Evolutionary conservation across 139 green algal species (phyloP), one percentile per base, ranked within the genome.

Genomic region (Chlorella sorokiniana): DNA sequence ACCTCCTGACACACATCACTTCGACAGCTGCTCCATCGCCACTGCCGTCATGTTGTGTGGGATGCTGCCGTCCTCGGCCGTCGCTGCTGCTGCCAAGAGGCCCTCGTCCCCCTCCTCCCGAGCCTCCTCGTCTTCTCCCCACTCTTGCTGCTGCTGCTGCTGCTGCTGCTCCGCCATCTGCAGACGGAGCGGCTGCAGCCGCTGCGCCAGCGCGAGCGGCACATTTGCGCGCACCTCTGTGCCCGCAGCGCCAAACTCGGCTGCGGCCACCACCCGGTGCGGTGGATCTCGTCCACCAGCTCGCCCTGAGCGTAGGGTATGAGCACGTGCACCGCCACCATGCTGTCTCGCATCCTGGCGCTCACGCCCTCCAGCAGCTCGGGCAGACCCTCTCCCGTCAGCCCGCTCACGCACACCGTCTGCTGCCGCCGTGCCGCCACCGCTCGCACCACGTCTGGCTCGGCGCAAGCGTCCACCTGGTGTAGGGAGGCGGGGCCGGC

Each of bases 341-440:
- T 88, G 38, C 35, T 63, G 5, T 85, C 41, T 48, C 89, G 83
- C 52, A 98, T 64, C 78, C 83, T 85, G 7, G n/a, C 38, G 10
- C 85, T 85, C 0, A 98, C 83, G 1, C 87, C 38, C 1, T 73
- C 75, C 65, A 97, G 77, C 80, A 98, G 84, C 22, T 91, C 83
- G 0, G 86, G 76, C 68, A 98, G 54, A 3, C 95, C 95, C 76
- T 96, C 92, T 3, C 92, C 94, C 1, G 89, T 93, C 63, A 78
- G 48, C 25, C 75, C 25, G 88, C 90, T 31, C 82, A 91, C 84
- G 85, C 82, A 88, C 9, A 94, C 88, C 0, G 89, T 94, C 83
- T 86, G 75, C 38, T 84, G 37, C 3, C 89, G 82, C 31, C 82
- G 62, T 22, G 41, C 45, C 20, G 73, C 63, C 5, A 93, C 81